Base-by-base conservation (phyloP, 495 filamentous ascomycete species). In the Annulohypoxylon bovei region DNA sequence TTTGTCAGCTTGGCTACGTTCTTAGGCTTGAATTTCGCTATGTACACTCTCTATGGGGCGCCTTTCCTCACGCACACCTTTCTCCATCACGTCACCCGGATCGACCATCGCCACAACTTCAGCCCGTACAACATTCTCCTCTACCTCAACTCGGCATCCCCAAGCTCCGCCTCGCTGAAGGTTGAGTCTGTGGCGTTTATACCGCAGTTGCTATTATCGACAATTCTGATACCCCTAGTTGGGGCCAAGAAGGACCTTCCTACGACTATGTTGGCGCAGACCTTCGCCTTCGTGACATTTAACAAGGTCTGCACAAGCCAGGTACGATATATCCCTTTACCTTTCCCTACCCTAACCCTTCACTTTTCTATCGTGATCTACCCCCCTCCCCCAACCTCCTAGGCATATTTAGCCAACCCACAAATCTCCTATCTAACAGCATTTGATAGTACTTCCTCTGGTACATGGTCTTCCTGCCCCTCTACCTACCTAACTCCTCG, bases 231-330 rank as follows among this genome's bases (percentile, higher is more conserved):
- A 44, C 96, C 95, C 2, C 76, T 95, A 0, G 84, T 86, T 3
- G 78, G 95, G n/a, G 92, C 92, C 6, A 97, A 95, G 79, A 91
- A 88, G 75, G 88, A 92, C 73, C 84, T 99, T 0, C 84, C 95
- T 0, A 86, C 89, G 1, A 87, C 94, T n/a, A 93, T 98, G 89
- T 86, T 99, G n/a, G 93, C 92, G n/a, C 95, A 99, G 80, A 98
- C 96, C 0, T 97, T 98, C 77, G 92, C 95, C 0, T 99, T 99
- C 79, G 95, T 98, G 5, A 89, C 92, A 4, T 98, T 97, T 62
- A 99, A 99, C 77, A 99, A 99, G 83, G 95, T 99, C 16, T 97
- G 94, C 85, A 99, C 95, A 1, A 95, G 92, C 74, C 95, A 98
- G 87, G 93, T 95, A 88, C 22, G 82, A 65, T 27, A 50, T 16